Evolutionary conservation across 345 rosid species (phyloP).

Genomic region (Linum lewisii): DNA sequence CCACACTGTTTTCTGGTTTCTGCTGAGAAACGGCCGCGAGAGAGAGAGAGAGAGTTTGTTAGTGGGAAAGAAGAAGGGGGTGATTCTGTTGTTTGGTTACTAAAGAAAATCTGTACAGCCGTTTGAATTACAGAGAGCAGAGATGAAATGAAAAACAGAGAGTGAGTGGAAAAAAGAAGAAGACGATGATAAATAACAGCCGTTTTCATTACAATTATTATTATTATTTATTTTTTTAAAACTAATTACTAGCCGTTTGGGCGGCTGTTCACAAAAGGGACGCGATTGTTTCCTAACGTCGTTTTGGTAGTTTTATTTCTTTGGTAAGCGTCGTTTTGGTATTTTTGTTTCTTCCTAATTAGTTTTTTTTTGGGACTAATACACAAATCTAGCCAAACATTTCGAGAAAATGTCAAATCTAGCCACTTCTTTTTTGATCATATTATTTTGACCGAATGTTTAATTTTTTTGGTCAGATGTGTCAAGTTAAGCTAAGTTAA

Average conservation of each 20-base stretch:
- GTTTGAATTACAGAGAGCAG: neutral
- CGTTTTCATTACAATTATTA: too few relatives aligned
- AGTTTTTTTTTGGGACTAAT: too few relatives aligned
- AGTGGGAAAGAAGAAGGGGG: neutral
- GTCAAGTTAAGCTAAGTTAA: too few relatives aligned
- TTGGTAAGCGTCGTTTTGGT: neutral
- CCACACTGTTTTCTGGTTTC: neutral
- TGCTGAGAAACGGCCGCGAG: neutral
- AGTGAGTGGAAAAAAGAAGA: neutral
- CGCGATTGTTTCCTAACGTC: neutral
- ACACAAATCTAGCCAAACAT: too few relatives aligned
- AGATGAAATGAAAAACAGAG: neutral
- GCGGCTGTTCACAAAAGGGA: neutral
- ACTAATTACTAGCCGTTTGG: neutral
- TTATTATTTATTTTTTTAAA: too few relatives aligned
- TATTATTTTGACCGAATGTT: too few relatives aligned
- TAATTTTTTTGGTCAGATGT: too few relatives aligned
- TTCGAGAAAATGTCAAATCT: too few relatives aligned
- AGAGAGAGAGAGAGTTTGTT: neutral
- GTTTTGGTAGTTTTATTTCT: neutral
- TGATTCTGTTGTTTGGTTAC: neutral
- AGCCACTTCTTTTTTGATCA: too few relatives aligned
- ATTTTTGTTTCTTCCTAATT: too few relatives aligned
- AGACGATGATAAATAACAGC: neutral
- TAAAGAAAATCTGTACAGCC: neutral